Evolutionary conservation across 345 rosid genomes (phyloP), one percentile per base, ranked within the genome.

Genomic region (Ceriops decandra): DNA sequence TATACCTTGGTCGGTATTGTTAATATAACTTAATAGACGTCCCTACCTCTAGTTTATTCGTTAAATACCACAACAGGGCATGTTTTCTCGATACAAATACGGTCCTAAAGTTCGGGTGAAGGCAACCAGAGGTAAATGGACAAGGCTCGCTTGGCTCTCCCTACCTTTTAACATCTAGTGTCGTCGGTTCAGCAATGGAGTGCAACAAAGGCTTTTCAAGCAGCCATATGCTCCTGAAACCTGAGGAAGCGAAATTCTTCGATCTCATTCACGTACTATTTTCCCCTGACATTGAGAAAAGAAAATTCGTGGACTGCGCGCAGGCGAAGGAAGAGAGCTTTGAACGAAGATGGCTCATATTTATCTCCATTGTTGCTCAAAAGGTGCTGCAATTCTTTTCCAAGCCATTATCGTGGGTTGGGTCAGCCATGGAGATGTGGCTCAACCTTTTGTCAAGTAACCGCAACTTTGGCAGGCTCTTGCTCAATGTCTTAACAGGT

Each of bases 381-480:
- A 83, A 85, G 66, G 13, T 82, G 65, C 73, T 90, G 51, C 71
- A 6, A 10, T 46, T 71, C 4, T 22, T 78, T 42, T 75, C 90
- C 5, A 79, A 68, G 59, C 86, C 85, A 19, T 10, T 88, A 73
- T 62, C 84, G 7, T 8, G 28, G 64, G 0, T 74, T 19, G 98
- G 98, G 9, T 77, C 86, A 7, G 10, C 21, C 0, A 2, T 72
- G 0, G 88, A 88, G 71, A 73, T 74, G 42, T 67, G 70, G 60
- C 74, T 92, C 51, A 88, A 88, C 76, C 77, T 92, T 30, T n/a
- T 85, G 54, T 68, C 77, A 1, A 26, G 21, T 27, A 89, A 92
- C 67, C 71, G 71, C 10, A 60, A 66, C 72, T 38, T 81, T 24
- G 36, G 54, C 57, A 49, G 64, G 57, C 86, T 87, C 60, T 28